Evolutionary conservation across 1,284 basidiomycete species (phyloP).

Genomic region (Tylopilus orsonianus): DNA sequence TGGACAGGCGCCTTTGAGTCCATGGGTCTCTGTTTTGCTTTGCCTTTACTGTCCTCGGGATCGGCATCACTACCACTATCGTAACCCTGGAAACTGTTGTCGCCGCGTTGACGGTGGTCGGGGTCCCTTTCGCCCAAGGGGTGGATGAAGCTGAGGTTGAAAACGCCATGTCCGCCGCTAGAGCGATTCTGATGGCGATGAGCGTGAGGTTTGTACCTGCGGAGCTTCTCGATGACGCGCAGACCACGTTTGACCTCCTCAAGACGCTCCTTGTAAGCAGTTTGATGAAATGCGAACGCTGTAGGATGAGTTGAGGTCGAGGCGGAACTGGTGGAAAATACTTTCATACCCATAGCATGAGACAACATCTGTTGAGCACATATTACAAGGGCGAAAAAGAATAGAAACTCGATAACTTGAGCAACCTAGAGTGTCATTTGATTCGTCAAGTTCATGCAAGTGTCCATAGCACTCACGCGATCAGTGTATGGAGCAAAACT

Average conservation of each 20-base stretch:
- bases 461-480: conserved; percentile 21
- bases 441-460: not conserved
- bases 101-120: conserved; percentile 10
- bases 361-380: conserved; percentile 64
- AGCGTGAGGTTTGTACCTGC: conserved; percentile 65
- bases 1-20: not conserved
- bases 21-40: conserved; percentile 29
- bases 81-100: conserved; percentile 7
- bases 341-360: conserved; percentile 49
- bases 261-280: conserved; percentile 74
- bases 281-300: conserved; percentile 74
- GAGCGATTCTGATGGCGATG: conserved; percentile 24
- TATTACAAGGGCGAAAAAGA: conserved; percentile 64
- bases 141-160: conserved; percentile 35
- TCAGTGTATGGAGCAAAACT: conserved; percentile 61
- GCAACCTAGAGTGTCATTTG: conserved; percentile 38
- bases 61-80: conserved; percentile 24
- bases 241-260: conserved; percentile 56
- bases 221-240: conserved; percentile 65
- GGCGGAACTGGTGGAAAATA: not conserved
- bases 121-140: conserved; percentile 35
- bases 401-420: conserved; percentile 64
- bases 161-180: conserved; percentile 42
- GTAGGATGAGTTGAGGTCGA: conserved; percentile 11
- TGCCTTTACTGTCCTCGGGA: conserved; percentile 28